Evolutionary conservation across 2,329 filamentous ascomycete genomes (phyloP).

Genomic region (Pseudopyricularia javanii): DNA sequence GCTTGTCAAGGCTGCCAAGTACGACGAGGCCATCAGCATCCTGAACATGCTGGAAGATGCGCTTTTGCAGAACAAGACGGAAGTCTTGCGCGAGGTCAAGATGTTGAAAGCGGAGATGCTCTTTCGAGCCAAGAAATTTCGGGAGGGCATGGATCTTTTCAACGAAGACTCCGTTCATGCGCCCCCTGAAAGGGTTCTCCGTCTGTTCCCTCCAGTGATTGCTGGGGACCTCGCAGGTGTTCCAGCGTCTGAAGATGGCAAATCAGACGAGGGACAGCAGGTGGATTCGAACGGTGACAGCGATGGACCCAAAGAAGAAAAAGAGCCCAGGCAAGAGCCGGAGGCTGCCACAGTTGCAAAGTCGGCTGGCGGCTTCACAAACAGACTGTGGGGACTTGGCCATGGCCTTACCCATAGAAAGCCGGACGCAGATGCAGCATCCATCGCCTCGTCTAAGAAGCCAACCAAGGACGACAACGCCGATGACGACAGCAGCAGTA

Average conservation of each 20-base stretch:
- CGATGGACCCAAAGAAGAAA: conserved; percentile 21
- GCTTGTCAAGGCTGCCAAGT: conserved; percentile 58
- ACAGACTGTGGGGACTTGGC: not conserved
- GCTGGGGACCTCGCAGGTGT: conserved; percentile 62
- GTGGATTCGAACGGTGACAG: not conserved
- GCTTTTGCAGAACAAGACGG: conserved; percentile 68
- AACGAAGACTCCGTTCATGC: conserved; percentile 73
- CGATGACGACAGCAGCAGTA: conserved; percentile 39
- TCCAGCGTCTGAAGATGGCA: not conserved
- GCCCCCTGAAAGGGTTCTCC: conserved; percentile 77
- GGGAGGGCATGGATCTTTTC: conserved; percentile 80
- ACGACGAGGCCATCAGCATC: conserved; percentile 87
- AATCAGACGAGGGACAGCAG: not conserved
- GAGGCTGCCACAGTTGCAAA: conserved; percentile 11
- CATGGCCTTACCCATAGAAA: conserved; percentile 15
- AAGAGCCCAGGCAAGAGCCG: conserved; percentile 18
- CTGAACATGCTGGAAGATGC: conserved; percentile 87
- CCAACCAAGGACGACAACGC: conserved; percentile 17
- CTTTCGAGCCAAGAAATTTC: conserved; percentile 73
- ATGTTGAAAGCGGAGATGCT: conserved; percentile 81
- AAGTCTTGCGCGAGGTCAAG: conserved; percentile 72
- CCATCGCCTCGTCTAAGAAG: conserved; percentile 46
- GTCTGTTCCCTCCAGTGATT: conserved; percentile 71
- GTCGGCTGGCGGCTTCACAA: conserved; percentile 21
- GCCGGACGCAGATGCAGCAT: conserved; percentile 38